A percentile compares a stretch with the other conserved stretches of the same genome.
Evolutionary conservation across 345 rosid species (phyloP).

Genomic region (Eucalyptus rudis): DNA sequence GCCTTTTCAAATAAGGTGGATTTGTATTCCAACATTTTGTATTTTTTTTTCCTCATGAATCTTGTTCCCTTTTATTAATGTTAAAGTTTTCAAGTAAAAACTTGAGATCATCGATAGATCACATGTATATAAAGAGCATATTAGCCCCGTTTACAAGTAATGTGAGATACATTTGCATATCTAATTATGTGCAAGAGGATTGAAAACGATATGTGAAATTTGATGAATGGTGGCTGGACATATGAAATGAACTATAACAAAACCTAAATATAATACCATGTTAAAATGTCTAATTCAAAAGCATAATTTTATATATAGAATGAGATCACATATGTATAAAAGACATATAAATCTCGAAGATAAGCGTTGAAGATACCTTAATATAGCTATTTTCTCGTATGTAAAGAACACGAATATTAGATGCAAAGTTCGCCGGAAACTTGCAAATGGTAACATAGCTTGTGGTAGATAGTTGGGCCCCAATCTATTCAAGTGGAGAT

Average conservation of each 20-base stretch:
- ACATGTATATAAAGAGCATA: not conserved
- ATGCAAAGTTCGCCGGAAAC: not conserved
- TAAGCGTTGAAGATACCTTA: not conserved
- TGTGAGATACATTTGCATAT: not conserved
- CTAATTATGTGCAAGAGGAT: not conserved
- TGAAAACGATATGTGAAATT: not conserved
- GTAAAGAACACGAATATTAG: not conserved
- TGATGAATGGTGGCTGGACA: not conserved
- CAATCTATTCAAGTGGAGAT: no score
- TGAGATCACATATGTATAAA: not conserved
- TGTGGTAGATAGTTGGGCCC: no score
- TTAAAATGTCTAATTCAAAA: not conserved
- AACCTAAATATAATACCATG: not conserved
- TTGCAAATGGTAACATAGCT: not conserved
- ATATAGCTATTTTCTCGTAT: not conserved
- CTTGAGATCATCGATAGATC: not conserved
- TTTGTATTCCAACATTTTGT: not conserved
- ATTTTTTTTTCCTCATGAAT: not conserved
- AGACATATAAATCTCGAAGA: not conserved
- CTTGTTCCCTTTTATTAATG: not conserved
- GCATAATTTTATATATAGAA: not conserved
- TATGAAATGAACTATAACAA: not conserved
- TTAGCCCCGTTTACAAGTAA: not conserved
- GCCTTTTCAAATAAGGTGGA: not conserved
- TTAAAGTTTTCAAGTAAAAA: not conserved